Base-by-base conservation (phyloP, 257 asterid species). In the Eucommia ulmoides region DNA sequence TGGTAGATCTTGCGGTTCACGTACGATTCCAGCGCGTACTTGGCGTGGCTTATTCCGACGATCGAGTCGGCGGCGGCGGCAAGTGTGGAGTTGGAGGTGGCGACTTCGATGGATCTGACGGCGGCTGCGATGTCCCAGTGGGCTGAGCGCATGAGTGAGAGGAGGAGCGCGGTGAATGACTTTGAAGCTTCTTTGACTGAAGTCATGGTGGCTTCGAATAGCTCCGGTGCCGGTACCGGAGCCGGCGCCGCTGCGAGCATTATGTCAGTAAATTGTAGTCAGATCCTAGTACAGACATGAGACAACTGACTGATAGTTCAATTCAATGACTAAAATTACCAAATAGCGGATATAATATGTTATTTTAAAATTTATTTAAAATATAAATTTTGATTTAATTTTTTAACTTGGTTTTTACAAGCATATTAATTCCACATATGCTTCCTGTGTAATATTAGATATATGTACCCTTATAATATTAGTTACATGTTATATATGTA, bases 111-210 rank as follows among this genome's bases (percentile, higher is more conserved):
- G 47, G 98, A 89, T 60, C 86, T 80, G 21, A 89, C 96, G 0
- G 96, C 98, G 0, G 98, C 96, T 0, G 93, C 69, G 1, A 82
- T 88, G 59, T 88, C 97, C 97, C 96, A 88, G 25, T 69, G 82
- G 0, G 97, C 97, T 1, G 85, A 74, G 33, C 93, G 91, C 97
- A 88, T 88, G 21, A 82, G 78, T 44, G 94, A 84, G 68, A 88
- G 97, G 59, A 88, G 95, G 12, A 75, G 60, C 49, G 92, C 57
- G 33, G 95, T 79, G 73, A 78, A 83, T 42, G 94, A 69, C 63
- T 83, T 87, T 4, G 96, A 80, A 1, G 85, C 87, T 49, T 83
- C 92, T 61, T 72, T 81, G 0, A 78, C 94, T 35, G 64, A 49
- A 59, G 77, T 62, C 84, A 84, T 77, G 3, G 96, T 68, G 24